Evolutionary conservation across 2,329 filamentous ascomycete species (phyloP).

Genomic region (Colletotrichum sp.): DNA sequence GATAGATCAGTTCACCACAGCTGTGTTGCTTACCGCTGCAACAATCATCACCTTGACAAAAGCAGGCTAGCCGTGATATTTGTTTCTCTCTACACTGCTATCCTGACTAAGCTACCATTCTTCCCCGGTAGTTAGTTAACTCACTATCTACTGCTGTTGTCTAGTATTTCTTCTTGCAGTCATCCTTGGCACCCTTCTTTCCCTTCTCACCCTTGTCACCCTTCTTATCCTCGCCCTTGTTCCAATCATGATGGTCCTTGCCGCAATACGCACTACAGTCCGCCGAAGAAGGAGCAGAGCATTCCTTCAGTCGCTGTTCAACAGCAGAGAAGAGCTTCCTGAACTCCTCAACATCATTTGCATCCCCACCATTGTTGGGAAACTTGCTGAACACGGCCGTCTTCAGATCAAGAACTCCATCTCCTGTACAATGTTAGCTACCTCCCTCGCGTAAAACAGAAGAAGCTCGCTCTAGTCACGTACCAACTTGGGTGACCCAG

Average conservation of each 20-base stretch:
- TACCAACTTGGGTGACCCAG: background rate
- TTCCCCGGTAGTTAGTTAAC: background rate
- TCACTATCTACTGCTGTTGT: no score
- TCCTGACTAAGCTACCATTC: background rate
- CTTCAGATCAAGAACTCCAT: background rate
- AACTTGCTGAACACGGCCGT: background rate
- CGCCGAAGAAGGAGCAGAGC: background rate
- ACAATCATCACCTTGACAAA: background rate
- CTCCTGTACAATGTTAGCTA: rapidly evolving
- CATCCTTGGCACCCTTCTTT: background rate
- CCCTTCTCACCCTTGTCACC: background rate
- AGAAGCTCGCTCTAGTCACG: rapidly evolving
- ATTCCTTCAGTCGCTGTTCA: background rate
- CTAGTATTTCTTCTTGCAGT: background rate
- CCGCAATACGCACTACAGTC: background rate
- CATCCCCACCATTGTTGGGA: background rate
- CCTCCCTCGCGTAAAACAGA: background rate
- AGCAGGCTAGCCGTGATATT: background rate
- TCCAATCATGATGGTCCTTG: background rate
- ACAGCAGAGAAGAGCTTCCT: background rate
- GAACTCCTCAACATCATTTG: background rate
- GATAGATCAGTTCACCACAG: background rate
- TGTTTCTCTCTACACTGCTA: background rate
- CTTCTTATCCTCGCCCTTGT: background rate
- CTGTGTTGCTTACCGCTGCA: background rate